Evolutionary conservation across 140 eudicot genomes (phyloP), one percentile per base, ranked within the genome.

Genomic region (Flaveria floridana): DNA sequence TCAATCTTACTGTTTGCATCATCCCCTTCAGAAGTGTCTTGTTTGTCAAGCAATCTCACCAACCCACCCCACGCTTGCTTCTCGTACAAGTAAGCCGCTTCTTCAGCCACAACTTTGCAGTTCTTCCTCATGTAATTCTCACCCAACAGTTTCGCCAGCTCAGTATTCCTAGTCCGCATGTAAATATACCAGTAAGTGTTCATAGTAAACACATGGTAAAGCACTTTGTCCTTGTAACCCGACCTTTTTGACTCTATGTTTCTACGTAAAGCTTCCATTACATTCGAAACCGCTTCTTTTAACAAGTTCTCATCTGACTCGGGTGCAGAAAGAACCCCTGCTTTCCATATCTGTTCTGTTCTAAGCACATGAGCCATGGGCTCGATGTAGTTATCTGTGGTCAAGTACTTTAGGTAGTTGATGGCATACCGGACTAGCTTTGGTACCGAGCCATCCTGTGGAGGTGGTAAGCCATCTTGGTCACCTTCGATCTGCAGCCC

Each of bases 171-270:
- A 0, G 89, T 76, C 79, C 96, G 74, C 95, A 90, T 90, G 85
- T 90, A 90, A 28, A 90, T 90, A 75, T 87, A 90, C 96, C 96
- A 90, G 7, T 90, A 87, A 0, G 88, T 86, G 75, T 90, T 90
- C 96, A 90, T 87, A 1, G 84, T 77, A 72, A 87, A 90, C 51
- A 90, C 80, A 47, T 87, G 87, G 16, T 84, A 68, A n/a, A 90
- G 71, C n/a, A 88, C 89, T 86, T 84, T 85, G 41, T 90, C 96
- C 62, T 87, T 90, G 70, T 86, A 90, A 15, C 83, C 72, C 7
- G 65, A 62, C 44, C 79, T 84, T 48, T 87, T 86, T 0, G 84
- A 64, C 77, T 87, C 96, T 0, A 88, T 73, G 57, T 90, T 85
- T 53, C 96, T 68, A 44, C 84, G 85, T 13, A 90, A 79, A 13